Evolutionary conservation across 1,284 basidiomycete genomes (phyloP).

Genomic region (Cutaneotrichosporon sp.): DNA sequence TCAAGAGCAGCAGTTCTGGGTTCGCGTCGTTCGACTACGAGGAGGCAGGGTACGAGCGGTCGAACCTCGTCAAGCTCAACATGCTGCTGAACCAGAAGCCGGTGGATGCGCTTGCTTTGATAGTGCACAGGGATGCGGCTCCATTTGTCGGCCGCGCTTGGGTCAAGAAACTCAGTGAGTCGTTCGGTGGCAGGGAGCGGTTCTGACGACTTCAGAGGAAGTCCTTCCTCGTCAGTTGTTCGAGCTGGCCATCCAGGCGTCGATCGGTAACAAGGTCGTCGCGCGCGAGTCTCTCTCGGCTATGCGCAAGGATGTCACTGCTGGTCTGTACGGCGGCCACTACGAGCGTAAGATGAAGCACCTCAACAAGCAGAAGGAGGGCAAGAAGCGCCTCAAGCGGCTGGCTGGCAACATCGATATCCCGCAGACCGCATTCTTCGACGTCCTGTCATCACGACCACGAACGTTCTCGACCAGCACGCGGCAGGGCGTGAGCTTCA

Average conservation of each 20-base stretch:
- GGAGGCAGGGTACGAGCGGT: slow-evolving; percentile 75
- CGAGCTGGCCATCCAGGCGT: slow-evolving; percentile 82
- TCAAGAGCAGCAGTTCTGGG: slow-evolving; percentile 77
- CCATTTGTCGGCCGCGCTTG: slow-evolving; percentile 68
- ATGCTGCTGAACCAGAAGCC: slow-evolving; percentile 81
- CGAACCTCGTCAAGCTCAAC: slow-evolving; percentile 79
- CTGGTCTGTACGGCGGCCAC: slow-evolving; percentile 89
- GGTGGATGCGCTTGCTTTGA: slow-evolving; percentile 85
- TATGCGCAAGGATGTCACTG: slow-evolving; percentile 88
- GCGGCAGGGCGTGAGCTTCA: neutral
- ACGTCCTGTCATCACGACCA: slow-evolving; percentile 61
- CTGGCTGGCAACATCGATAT: slow-evolving; percentile 75
- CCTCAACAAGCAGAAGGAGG: slow-evolving; percentile 85
- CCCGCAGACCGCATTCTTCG: slow-evolving; percentile 85
- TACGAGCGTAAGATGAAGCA: slow-evolving; percentile 89
- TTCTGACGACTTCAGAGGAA: no score
- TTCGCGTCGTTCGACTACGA: slow-evolving; percentile 95
- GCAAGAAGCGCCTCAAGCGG: slow-evolving; percentile 77
- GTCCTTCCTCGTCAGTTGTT: slow-evolving; percentile 90
- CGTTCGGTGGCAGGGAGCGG: neutral
- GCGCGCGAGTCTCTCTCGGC: slow-evolving; percentile 84
- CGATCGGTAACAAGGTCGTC: slow-evolving; percentile 74
- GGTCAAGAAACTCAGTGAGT: slow-evolving; percentile 82
- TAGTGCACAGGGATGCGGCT: slow-evolving; percentile 68
- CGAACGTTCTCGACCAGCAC: slow-evolving; percentile 25